Conservation (phyloP, 208 protist species). For the Leishmania guyanensis region DNA sequence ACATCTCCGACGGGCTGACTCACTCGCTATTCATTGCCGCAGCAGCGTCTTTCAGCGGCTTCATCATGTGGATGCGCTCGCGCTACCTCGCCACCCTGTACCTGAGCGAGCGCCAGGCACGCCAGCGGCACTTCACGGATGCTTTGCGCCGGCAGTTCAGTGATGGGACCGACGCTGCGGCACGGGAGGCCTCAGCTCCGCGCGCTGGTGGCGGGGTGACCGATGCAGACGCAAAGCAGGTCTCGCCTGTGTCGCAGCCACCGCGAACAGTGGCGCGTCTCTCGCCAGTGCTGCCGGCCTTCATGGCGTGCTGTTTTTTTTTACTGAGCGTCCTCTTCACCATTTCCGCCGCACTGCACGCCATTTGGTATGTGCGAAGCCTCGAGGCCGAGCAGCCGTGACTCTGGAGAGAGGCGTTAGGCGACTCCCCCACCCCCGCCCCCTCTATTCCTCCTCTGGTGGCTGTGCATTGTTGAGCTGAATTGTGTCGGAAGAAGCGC, state of each 20-base stretch:
- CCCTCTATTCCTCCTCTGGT: neutral
- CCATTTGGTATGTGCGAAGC: constrained; percentile 24
- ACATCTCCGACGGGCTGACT: constrained; percentile 13
- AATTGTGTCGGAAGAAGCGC: no score
- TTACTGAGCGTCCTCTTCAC: constrained; percentile 27
- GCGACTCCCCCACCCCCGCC: neutral
- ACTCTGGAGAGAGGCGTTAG: neutral
- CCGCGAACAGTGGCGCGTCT: constrained; percentile 47
- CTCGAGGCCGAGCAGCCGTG: neutral
- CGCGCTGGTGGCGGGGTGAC: neutral
- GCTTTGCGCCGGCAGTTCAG: neutral
- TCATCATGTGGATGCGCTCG: constrained; percentile 52
- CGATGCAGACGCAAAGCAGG: neutral
- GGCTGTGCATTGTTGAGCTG: neutral
- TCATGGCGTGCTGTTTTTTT: constrained; percentile 38
- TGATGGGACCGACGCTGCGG: neutral
- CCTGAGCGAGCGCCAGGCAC: constrained; percentile 35
- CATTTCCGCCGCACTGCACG: constrained; percentile 25
- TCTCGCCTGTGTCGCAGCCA: neutral
- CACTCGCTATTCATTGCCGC: constrained; percentile 36
- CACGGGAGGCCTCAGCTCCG: neutral
- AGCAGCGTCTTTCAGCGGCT: constrained; percentile 31
- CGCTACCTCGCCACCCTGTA: constrained; percentile 51
- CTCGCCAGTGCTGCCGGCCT: constrained; percentile 37
- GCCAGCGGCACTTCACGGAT: constrained; percentile 12